These are phyloP conservation scores for Oidiodendron maius DNA, from an alignment of 495 filamentous ascomycete genomes.

Conservation along the genomic window DNA sequence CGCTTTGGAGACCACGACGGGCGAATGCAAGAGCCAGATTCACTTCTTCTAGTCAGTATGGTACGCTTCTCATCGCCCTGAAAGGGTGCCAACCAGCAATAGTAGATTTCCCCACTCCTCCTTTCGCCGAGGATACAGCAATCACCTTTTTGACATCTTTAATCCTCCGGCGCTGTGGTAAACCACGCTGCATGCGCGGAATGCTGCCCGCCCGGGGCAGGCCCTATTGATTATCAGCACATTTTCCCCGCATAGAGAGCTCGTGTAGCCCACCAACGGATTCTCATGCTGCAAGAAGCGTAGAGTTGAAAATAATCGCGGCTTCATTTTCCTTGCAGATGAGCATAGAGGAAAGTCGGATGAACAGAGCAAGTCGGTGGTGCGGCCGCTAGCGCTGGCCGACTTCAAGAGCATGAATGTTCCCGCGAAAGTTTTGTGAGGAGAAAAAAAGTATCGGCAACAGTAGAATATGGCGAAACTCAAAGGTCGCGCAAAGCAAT, in stretches of 20 bases:
- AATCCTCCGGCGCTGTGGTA: slow-evolving; percentile 76
- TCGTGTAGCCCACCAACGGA: slow-evolving; percentile 57
- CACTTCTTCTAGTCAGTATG: slow-evolving; percentile 36
- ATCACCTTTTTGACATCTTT: slow-evolving; percentile 79
- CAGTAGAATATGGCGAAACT: slow-evolving; percentile 24
- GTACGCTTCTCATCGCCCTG: neutral
- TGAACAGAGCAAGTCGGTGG: neutral
- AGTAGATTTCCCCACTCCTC: slow-evolving; percentile 93
- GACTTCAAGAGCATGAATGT: too few species aligned
- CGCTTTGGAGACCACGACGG: slow-evolving; percentile 68
- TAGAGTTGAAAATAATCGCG: slow-evolving; percentile 59
- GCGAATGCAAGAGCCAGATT: slow-evolving; percentile 87
- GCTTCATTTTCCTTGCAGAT: slow-evolving; percentile 35
- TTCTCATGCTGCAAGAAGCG: slow-evolving; percentile 77
- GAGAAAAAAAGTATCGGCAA: neutral
- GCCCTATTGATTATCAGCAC: slow-evolving; percentile 46
- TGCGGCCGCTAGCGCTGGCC: slow-evolving; percentile 11
- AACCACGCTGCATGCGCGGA: slow-evolving; percentile 75
- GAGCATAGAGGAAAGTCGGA: slow-evolving; percentile 1
- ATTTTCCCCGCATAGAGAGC: neutral
- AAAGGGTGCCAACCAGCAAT: slow-evolving; percentile 56
- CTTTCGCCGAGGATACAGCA: slow-evolving; percentile 92
- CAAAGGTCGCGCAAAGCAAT: slow-evolving; percentile 51
- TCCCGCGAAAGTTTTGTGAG: slow-evolving; percentile 8
- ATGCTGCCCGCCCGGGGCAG: slow-evolving; percentile 75